Evolutionary conservation across 2,329 filamentous ascomycete genomes (phyloP).

Genomic region (Paraphoma sp.): DNA sequence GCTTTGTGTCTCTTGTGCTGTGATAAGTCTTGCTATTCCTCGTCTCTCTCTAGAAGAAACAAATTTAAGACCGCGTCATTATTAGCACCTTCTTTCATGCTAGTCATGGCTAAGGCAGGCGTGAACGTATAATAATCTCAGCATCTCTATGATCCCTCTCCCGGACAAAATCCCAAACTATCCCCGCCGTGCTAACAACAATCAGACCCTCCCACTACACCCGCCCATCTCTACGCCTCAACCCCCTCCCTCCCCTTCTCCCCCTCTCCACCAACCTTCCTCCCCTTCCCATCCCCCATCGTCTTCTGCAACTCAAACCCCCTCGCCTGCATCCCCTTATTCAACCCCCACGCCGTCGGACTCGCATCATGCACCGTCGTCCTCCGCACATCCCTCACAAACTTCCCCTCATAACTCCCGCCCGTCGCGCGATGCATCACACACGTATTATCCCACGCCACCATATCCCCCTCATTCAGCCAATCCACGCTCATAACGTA

Average conservation of each 20-base stretch:
- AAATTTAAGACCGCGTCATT: no score
- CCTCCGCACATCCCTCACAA: slow-evolving; percentile 61
- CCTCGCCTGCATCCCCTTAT: slow-evolving; percentile 28
- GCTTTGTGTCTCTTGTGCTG: no score
- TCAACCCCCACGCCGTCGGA: slow-evolving; percentile 52
- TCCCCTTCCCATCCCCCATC: not conserved
- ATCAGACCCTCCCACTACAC: no score
- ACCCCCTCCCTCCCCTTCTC: not conserved
- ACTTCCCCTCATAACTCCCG: slow-evolving; percentile 58
- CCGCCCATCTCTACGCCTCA: not conserved
- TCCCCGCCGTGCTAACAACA: no score
- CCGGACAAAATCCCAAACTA: no score
- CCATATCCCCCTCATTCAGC: slow-evolving; percentile 57
- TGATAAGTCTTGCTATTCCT: no score
- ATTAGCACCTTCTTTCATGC: no score
- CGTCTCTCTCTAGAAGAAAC: no score
- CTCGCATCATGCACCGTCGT: slow-evolving; percentile 62
- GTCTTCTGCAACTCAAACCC: slow-evolving; percentile 19
- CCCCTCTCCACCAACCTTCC: not conserved
- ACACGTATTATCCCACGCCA: slow-evolving; percentile 67
- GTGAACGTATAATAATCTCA: no score
- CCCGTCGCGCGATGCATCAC: slow-evolving; percentile 62
- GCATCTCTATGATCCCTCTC: no score
- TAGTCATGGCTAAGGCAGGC: no score
- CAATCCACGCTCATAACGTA: slow-evolving; percentile 58